phyloP scores from a whole-genome alignment of 257 asterid species.

The Capsicum chinense region DNA sequence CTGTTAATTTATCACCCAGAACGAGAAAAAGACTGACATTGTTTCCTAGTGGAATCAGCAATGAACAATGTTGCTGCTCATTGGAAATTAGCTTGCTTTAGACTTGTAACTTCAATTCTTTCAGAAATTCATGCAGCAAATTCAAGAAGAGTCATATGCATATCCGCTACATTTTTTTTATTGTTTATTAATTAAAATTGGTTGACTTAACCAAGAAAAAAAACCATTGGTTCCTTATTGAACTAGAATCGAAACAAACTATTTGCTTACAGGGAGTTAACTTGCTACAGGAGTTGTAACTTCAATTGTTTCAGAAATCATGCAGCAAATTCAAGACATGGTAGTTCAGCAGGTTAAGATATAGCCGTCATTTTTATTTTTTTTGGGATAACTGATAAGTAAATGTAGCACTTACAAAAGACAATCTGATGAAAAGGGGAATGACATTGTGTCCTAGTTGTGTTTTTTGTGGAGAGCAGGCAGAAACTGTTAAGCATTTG shows the following conservation, averaged over 20 bases:
- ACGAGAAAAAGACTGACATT: neutral
- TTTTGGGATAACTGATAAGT: neutral
- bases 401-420: neutral
- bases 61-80: neutral
- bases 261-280: neutral
- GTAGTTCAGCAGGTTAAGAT: constrained; percentile 13
- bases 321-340: constrained; percentile 17
- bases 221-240: neutral
- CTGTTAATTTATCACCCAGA: neutral
- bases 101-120: constrained; percentile 14
- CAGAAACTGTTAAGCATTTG: too few relatives aligned
- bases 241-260: neutral
- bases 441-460: too few relatives aligned
- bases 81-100: constrained; percentile 18
- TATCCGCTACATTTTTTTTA: neutral
- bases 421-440: too few relatives aligned
- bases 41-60: neutral
- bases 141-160: neutral
- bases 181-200: neutral
- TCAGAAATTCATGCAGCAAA: constrained; percentile 12
- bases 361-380: neutral
- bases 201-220: constrained; percentile 3
- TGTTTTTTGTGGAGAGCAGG: too few relatives aligned
- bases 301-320: constrained; percentile 18
- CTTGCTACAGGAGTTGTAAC: neutral